phyloP scores from a whole-genome alignment of 768 basidiomycete genomes.

The Mycena filopes region DNA sequence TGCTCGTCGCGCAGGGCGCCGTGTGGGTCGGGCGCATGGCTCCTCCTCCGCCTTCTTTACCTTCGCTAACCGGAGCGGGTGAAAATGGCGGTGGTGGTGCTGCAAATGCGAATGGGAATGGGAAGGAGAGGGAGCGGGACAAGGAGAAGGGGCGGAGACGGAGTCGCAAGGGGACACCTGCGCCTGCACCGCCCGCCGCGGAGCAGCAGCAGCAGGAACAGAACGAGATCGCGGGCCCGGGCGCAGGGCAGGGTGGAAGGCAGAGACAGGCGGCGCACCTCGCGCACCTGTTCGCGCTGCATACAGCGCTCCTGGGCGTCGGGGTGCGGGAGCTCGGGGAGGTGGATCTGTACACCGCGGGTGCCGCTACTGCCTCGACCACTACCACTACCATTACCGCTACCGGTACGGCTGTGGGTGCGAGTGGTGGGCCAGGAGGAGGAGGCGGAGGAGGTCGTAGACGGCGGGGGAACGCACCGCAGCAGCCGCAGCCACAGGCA shows the following conservation, averaged over 20 bases:
- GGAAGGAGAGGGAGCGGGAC: slow-evolving; percentile 8
- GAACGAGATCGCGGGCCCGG: not conserved
- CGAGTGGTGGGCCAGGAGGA: slow-evolving; percentile 40
- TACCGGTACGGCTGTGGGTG: not conserved
- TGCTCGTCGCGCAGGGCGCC: slow-evolving; percentile 26
- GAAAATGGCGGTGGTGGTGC: not conserved
- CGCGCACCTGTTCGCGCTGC: slow-evolving; percentile 60
- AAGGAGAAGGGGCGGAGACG: slow-evolving; percentile 10
- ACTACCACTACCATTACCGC: not conserved
- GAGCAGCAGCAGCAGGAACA: not conserved
- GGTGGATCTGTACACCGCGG: slow-evolving; percentile 30
- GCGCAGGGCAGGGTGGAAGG: not conserved
- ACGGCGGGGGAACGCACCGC: not conserved
- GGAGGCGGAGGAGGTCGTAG: not conserved
- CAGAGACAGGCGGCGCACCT: slow-evolving; percentile 18
- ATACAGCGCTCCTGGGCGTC: slow-evolving; percentile 60
- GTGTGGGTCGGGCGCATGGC: slow-evolving; percentile 29
- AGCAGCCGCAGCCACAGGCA: not conserved
- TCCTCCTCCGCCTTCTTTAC: not conserved
- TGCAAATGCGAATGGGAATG: not conserved
- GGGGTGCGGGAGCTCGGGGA: slow-evolving; percentile 57
- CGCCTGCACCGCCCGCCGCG: too few relatives aligned
- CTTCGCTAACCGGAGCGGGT: not conserved
- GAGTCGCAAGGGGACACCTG: not conserved
- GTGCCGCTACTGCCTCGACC: slow-evolving; percentile 1